Base-by-base conservation (phyloP, 208 protist genomes). In the Trypanosoma lewisi region DNA sequence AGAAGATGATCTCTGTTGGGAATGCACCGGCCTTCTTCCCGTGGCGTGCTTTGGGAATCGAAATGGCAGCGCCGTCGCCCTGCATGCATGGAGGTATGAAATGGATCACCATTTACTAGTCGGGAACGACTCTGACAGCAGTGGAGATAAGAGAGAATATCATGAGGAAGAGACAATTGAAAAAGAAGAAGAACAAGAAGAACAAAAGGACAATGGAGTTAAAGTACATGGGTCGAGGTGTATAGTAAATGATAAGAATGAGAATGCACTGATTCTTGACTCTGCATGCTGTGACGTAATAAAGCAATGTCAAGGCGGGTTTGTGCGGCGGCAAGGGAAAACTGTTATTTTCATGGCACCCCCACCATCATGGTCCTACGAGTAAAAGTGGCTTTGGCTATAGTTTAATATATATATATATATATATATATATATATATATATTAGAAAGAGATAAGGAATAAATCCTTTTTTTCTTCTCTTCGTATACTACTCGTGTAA, bases 41-140 rank as follows among this genome's bases (percentile, higher is more conserved):
- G 66, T 91, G 12, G 70, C 80, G 8, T 78, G 63, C 1, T 67
- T 85, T 25, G 51, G 58, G 9, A 72, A 77, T 55, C 58, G 51
- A 34, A 72, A 72, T 23, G 58, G 67, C 4, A 68, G 69, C 5
- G 53, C 73, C 4, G 73, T 86, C 11, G 83, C 70, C 21, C 65
- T 91, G n/a, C 88, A 95, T 47, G 83, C 85, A 14, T 92, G 82
- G 79, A 58, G 61, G 27, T 91, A 95, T 63, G 72, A 83, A 52
- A 30, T 93, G 0, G 73, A 75, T 23, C 78, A 70, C 41, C 8
- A 28, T 21, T 81, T 58, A 54, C 81, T 66, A 21, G 37, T 60
- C 1, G 6, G 6, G 6, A 11, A 34, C 16, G 23, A 53, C 19
- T 21, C 11, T 41, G 44, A 28, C 9, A 42, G 17, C 23, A 37